Base-by-base conservation (phyloP, 805 yeast species). In the Pichia insulana region DNA sequence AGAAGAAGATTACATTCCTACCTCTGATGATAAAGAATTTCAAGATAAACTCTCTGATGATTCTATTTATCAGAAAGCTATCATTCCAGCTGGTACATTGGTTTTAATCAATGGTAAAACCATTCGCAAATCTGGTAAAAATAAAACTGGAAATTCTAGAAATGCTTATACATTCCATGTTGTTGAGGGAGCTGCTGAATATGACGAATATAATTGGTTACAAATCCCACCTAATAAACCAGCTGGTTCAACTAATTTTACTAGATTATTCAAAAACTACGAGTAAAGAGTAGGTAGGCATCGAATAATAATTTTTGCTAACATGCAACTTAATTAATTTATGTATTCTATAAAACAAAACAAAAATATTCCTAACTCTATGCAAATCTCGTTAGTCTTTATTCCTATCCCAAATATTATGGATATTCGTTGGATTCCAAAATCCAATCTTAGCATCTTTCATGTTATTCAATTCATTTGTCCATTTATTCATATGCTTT, bases 141-240 rank as follows among this genome's bases (percentile, higher is more conserved):
- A 84, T 55, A 39, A 53, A 1, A 74, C 83, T 11, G 50, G 50
- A 4, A 67, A 65, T 43, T 78, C 86, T 9, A 68, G 94, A 48
- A 82, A 68, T 54, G 92, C 88, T 0, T 84, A 83, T 59, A 81
- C 92, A 0, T 84, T 84, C 61, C 94, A 84, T 55, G 71, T 80
- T 35, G 80, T 84, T 43, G 92, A 84, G 40, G 90, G 90, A 2
- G 59, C 47, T 2, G 64, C 73, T 11, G 57, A 69, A 20, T 84
- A 82, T 53, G 92, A 83, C 55, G 62, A 63, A 18, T 58, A 67
- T 53, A 83, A 83, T 56, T 84, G 94, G 92, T 67, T 83, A 30
- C 94, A 84, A 54, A 76, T 83, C 4, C 92, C 92, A 2, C 73
- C 80, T 0, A 53, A 72, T 4, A 47, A 52, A 7, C 62, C 61